Conservation (phyloP, 1,284 basidiomycete genomes). For the Leucoagaricus sp. region DNA sequence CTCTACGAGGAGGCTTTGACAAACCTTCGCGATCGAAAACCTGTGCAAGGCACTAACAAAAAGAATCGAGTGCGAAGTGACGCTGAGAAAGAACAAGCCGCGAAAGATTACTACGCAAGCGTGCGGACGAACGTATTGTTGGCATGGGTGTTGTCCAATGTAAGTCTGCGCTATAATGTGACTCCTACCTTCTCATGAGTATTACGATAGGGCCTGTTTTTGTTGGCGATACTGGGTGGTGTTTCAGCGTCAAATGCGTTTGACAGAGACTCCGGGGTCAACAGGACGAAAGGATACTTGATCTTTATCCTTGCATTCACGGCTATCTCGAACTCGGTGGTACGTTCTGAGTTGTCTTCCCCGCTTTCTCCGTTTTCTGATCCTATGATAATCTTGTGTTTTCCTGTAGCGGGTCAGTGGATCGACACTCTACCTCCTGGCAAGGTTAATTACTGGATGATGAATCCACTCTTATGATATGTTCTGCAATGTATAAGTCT, state of each 20-base stretch:
- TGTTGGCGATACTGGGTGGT: conserved; percentile 75
- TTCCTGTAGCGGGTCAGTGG: conserved; percentile 43
- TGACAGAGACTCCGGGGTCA: conserved; percentile 46
- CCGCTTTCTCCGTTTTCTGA: background rate
- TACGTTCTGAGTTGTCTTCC: conserved; percentile 33
- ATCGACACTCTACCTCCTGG: conserved; percentile 47
- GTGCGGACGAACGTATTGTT: conserved; percentile 91
- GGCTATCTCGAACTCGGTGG: conserved; percentile 70
- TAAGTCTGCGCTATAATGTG: too few relatives aligned
- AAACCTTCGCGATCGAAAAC: conserved; percentile 75
- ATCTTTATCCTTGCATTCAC: conserved; percentile 81
- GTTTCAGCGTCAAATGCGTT: conserved; percentile 67
- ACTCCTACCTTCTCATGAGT: too few relatives aligned
- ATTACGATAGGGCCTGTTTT: conserved; percentile 62
- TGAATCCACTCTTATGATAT: background rate
- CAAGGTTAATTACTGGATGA: conserved; percentile 47
- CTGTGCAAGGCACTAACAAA: conserved; percentile 40
- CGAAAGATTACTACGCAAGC: conserved; percentile 88
- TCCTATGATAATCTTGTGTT: background rate
- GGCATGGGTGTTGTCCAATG: conserved; percentile 85
- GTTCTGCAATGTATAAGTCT: background rate
- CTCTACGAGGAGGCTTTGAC: conserved; percentile 89
- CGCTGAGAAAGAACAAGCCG: conserved; percentile 72
- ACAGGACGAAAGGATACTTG: conserved; percentile 74
- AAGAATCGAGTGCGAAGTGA: conserved; percentile 35